These are phyloP conservation scores for Incumbomyces lentus DNA, from an alignment of 2,329 filamentous ascomycete species.

Conservation along the genomic window DNA sequence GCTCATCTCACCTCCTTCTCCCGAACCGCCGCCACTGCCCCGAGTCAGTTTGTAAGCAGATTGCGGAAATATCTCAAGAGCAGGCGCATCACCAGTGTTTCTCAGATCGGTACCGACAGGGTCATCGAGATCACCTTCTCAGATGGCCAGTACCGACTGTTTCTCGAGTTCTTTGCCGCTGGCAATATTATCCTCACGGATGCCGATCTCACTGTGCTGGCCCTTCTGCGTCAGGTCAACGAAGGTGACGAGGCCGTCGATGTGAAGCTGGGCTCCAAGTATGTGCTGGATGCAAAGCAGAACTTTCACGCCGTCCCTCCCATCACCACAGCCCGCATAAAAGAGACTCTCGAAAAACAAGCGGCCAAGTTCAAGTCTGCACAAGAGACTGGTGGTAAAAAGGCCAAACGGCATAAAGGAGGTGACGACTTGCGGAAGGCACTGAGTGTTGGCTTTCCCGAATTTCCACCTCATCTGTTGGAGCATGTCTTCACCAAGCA, in stretches of 20 bases:
- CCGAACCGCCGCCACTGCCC: slow-evolving; percentile 71
- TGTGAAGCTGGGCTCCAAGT: slow-evolving; percentile 64
- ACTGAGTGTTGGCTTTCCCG: slow-evolving; percentile 72
- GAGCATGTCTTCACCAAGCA: slow-evolving; percentile 70
- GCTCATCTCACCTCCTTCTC: slow-evolving; percentile 88
- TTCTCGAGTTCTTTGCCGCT: slow-evolving; percentile 90
- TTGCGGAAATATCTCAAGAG: slow-evolving; percentile 84
- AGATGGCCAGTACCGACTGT: slow-evolving; percentile 78
- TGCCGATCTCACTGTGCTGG: slow-evolving; percentile 67
- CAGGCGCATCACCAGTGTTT: slow-evolving; percentile 66
- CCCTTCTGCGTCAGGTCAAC: slow-evolving; percentile 67
- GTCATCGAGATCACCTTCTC: slow-evolving; percentile 89
- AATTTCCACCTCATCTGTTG: slow-evolving; percentile 76
- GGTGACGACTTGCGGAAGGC: slow-evolving; percentile 69
- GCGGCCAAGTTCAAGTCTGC: slow-evolving; percentile 31
- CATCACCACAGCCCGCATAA: slow-evolving; percentile 63
- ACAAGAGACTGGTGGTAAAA: slow-evolving; percentile 39
- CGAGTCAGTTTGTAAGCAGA: slow-evolving; percentile 74
- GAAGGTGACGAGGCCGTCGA: slow-evolving; percentile 78
- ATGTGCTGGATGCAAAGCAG: slow-evolving; percentile 71
- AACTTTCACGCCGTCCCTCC: slow-evolving; percentile 68
- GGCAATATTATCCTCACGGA: slow-evolving; percentile 94
- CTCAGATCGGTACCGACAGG: slow-evolving; percentile 83
- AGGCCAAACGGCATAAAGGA: slow-evolving; percentile 62
- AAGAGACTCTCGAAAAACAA: slow-evolving; percentile 56